Evolutionary conservation across 768 basidiomycete genomes (phyloP), one percentile per base, ranked within the genome.

Genomic region (Suillus decipiens): DNA sequence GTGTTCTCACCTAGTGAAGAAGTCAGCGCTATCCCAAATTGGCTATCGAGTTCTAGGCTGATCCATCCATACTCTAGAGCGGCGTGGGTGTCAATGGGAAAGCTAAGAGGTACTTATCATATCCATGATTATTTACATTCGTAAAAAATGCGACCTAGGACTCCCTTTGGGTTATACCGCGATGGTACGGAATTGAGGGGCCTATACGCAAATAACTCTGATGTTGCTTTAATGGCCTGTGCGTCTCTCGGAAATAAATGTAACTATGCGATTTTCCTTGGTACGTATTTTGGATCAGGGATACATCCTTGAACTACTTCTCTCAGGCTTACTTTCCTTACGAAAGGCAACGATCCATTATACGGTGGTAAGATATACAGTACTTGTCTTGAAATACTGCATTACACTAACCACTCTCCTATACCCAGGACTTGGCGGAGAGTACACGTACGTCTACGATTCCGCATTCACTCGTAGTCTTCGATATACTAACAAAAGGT

Each of bases 181-280:
- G 83, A 88, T 63, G 92, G 90, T 2, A 92, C 90, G 2, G 90
- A 92, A 70, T 80, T 93, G 19, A 79, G 91, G 64, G 92, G 77
- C 0, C 82, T 93, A 17, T 92, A 89, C 68, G 90, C 89, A 67
- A 82, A 80, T 54, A 84, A 88, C 55, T 87, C 86, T 3, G 82
- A 87, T 57, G 84, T 86, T 15, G 92, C 89, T 12, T 77, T 80
- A 41, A 84, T 85, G n/a, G 87, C 92, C 9, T 92, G 91, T 67
- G 73, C 78, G 19, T 86, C 85, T 12, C 73, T 92, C 43, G 85
- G 84, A 15, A 76, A 81, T 59, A 82, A 83, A 69, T 92, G 91
- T 65, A 84, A 92, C 75, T 91, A 88, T 71, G 89, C 90, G 2
- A 89, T 93, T 58, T 74, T 92, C 9, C 74, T 93, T 63, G 92